A percentile compares a stretch with the other conserved stretches of the same genome.
These are phyloP conservation scores for Paragyromitra xinjiangensis DNA, from an alignment of 495 filamentous ascomycete species.

Conservation along the genomic window DNA sequence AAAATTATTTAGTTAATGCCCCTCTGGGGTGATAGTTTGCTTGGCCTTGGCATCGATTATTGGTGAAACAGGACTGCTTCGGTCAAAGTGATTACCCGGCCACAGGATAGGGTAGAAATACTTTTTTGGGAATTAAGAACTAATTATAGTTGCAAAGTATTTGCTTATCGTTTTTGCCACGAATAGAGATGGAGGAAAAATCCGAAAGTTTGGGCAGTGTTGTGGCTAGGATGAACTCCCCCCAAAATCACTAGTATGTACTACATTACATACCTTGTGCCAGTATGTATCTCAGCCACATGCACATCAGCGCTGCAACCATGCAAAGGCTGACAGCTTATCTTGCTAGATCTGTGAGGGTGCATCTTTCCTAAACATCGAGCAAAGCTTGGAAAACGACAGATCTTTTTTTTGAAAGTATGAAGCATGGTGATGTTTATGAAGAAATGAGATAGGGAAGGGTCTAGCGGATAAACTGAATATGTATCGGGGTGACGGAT, in stretches of 20 bases:
- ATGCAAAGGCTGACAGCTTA: slow-evolving; percentile 24
- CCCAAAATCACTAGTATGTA: neutral
- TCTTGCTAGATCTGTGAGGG: slow-evolving; percentile 37
- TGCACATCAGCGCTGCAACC: slow-evolving; percentile 18
- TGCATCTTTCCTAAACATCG: slow-evolving; percentile 15
- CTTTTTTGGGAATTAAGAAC: neutral
- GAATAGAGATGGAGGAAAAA: no score
- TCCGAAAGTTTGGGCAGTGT: slow-evolving; percentile 16
- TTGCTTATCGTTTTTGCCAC: no score
- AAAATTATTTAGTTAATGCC: neutral
- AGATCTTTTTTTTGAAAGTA: no score
- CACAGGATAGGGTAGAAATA: neutral
- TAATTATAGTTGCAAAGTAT: neutral
- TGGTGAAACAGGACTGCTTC: neutral
- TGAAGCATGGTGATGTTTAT: neutral
- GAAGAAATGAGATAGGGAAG: neutral
- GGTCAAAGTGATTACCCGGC: neutral
- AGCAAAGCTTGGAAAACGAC: slow-evolving; percentile 14
- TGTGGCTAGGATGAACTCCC: slow-evolving; percentile 23
- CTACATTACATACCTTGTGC: neutral
- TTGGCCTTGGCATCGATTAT: neutral
- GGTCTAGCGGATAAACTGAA: slow-evolving; percentile 36
- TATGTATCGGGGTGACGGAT: slow-evolving; percentile 36
- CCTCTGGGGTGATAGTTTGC: neutral
- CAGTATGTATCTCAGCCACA: slow-evolving; percentile 25